A percentile compares a stretch with the other conserved stretches of the same genome.
phyloP scores from a whole-genome alignment of 176 grass and related monocot species.

The Chrysopogon serrulatus region DNA sequence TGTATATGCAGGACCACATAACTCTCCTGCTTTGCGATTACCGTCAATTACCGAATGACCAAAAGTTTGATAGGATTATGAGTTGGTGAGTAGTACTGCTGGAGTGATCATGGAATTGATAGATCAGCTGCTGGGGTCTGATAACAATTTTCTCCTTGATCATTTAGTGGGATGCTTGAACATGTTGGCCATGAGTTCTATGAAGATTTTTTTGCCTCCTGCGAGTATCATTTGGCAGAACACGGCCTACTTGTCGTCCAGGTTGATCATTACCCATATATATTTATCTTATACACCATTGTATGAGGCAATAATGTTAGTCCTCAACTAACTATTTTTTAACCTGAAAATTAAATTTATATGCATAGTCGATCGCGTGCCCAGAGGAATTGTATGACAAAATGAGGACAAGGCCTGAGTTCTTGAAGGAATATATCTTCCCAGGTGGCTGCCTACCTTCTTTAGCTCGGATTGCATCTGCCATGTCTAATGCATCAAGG shows the following conservation, averaged over 20 bases:
- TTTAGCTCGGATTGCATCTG: background rate
- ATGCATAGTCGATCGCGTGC: constrained; percentile 48
- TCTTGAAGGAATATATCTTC: constrained; percentile 20
- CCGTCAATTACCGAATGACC: constrained; percentile 35
- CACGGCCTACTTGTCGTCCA: constrained; percentile 57
- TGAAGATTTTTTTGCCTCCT: constrained; percentile 48
- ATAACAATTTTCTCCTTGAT: background rate
- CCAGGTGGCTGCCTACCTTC: background rate
- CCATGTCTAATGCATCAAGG: constrained; percentile 49
- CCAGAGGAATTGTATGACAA: constrained; percentile 60
- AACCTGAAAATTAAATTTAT: background rate
- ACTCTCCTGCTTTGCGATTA: constrained; percentile 64
- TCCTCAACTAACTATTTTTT: background rate
- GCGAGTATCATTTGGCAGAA: constrained; percentile 50
- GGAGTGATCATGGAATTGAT: background rate
- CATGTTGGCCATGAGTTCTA: constrained; percentile 64
- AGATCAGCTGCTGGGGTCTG: background rate
- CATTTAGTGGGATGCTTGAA: constrained; percentile 67
- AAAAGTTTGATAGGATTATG: constrained; percentile 64
- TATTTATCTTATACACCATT: background rate
- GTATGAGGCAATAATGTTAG: background rate
- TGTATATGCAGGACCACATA: constrained; percentile 29
- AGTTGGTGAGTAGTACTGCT: constrained; percentile 34
- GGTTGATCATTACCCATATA: constrained; percentile 3
- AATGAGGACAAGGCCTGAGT: constrained; percentile 54